Conservation (phyloP, 306 rosid genomes). For the Dryas alaskensis region DNA sequence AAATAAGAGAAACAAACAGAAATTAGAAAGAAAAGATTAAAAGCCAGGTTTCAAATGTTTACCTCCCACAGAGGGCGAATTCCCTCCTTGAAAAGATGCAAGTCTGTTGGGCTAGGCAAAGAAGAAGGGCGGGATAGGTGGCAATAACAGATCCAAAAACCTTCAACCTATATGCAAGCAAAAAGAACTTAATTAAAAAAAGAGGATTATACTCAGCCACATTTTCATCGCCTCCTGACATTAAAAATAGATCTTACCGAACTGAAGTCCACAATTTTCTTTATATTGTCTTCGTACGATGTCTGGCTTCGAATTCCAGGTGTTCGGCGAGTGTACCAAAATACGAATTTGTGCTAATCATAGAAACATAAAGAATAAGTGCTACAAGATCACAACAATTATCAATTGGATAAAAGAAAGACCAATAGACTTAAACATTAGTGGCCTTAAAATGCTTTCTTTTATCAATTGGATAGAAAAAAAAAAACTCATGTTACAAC, state of each 20-base stretch:
- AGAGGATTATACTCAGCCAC: not conserved
- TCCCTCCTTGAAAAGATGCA: slow-evolving; percentile 93
- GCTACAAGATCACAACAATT: not conserved
- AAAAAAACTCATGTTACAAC: too few species aligned
- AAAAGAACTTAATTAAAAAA: slow-evolving; percentile 11
- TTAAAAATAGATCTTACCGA: slow-evolving; percentile 46
- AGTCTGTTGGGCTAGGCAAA: slow-evolving; percentile 92
- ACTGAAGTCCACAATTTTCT: slow-evolving; percentile 84
- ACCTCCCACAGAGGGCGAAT: slow-evolving; percentile 98
- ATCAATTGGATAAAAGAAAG: not conserved
- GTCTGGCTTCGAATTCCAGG: slow-evolving; percentile 78
- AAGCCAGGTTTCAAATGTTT: slow-evolving; percentile 15
- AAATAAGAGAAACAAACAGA: not conserved
- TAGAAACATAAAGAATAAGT: slow-evolving; percentile 18
- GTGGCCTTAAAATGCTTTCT: too few species aligned
- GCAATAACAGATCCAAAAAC: slow-evolving; percentile 88
- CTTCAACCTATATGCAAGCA: slow-evolving; percentile 63
- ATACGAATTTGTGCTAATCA: slow-evolving; percentile 66
- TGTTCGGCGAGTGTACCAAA: slow-evolving; percentile 95
- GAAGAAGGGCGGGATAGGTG: slow-evolving; percentile 79
- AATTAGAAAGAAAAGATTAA: slow-evolving; percentile 11
- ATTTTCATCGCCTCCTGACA: not conserved
- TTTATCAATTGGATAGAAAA: too few species aligned
- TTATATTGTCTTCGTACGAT: slow-evolving; percentile 87
- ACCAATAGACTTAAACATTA: too few species aligned